Base-by-base conservation (phyloP, 2,329 filamentous ascomycete genomes). In the Trematosphaeria pertusa region DNA sequence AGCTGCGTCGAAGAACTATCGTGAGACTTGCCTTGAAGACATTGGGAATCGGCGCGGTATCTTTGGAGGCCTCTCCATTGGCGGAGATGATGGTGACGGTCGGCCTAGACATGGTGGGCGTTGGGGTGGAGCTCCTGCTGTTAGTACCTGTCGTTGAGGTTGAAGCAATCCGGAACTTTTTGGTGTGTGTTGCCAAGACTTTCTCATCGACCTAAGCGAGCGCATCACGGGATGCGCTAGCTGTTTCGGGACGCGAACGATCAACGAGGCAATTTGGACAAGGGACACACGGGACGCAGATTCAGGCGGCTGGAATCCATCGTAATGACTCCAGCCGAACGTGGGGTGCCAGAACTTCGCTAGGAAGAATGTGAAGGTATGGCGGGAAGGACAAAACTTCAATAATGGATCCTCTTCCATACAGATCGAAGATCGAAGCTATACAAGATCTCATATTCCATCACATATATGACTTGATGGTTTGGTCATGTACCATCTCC, bases 1-100 rank as follows among this genome's bases (percentile, higher is more conserved):
- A 31, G 35, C 32, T 46, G 41, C 48, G 39, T 45, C 48, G 51
- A 52, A 43, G 46, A 41, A 46, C 46, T 39, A 48, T 39, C 43
- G 43, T 41, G 32, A 28, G 39, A 68, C 67, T 68, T 42, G 65
- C 69, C 79, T 86, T 86, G 89, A 99, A 99, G 82, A 99, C 93
- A 80, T 91, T 87, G 75, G 95, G 94, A 72, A 97, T 87, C 77
- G 94, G 85, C 80, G 92, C 86, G 75, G 92, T 93, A 78, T 88
- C 85, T 77, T 89, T 89, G 80, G 87, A 89, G 81, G 91, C 83
- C 83, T 88, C 84, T 83, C 94, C 94, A 87, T 97, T 92, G 81
- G 91, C 91, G 81, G 88, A 87, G 83, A 96, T 87, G 83, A 99
- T 92, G 77, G 91, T 90, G 79, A 99, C 94, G 76, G 92, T 97